Conservation (phyloP, 148 eudicot species). For the Rhododendron vialii region DNA sequence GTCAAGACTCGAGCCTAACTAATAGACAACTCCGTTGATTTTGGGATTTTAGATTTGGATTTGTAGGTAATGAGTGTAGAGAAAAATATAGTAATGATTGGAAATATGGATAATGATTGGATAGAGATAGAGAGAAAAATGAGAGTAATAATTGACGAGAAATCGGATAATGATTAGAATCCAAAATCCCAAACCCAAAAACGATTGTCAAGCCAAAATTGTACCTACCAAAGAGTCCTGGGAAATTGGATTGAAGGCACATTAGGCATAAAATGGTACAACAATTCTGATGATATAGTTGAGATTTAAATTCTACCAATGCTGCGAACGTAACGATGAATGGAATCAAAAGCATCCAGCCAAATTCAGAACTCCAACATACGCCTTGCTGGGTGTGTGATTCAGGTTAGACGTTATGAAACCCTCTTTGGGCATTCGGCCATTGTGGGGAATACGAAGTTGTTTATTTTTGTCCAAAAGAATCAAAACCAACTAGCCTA, state of each 20-base stretch:
- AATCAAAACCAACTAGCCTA: background rate
- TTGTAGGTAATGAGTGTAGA: too few relatives aligned
- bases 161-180: too few relatives aligned
- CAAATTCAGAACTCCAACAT: background rate
- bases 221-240: background rate
- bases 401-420: background rate
- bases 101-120: too few relatives aligned
- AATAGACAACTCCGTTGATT: background rate
- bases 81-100: too few relatives aligned
- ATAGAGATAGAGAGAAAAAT: too few relatives aligned
- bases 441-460: background rate
- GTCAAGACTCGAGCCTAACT: background rate
- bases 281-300: background rate
- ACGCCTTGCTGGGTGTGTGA: background rate
- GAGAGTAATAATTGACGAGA: too few relatives aligned
- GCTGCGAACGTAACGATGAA: too few relatives aligned
- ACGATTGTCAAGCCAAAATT: background rate
- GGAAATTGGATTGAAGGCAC: background rate
- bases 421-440: background rate
- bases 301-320: background rate
- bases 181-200: too few relatives aligned
- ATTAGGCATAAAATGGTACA: background rate
- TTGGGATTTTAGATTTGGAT: too few relatives aligned
- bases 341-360: background rate
- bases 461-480: background rate